Evolutionary conservation across 257 asterid genomes (phyloP).

Genomic region (Lavandula angustifolia): DNA sequence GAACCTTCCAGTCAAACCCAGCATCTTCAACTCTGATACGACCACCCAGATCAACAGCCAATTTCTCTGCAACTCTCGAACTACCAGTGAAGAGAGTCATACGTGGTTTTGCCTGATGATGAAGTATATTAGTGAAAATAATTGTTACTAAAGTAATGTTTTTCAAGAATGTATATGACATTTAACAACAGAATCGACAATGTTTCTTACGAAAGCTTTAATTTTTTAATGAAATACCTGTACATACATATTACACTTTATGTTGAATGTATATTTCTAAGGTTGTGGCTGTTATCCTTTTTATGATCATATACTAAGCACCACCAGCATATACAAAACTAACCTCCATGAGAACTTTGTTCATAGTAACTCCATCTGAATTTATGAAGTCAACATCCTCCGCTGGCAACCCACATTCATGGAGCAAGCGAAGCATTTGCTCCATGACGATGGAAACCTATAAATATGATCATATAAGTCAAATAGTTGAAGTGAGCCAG

Average conservation of each 20-base stretch:
- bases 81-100: conserved; percentile 99
- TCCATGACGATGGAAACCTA: conserved; percentile 94
- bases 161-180: conserved; percentile 2
- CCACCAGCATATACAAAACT: conserved; percentile 28
- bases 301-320: too few relatives aligned
- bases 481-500: not conserved
- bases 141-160: not conserved
- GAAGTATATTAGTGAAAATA: conserved; percentile 12
- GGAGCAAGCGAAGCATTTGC: conserved; percentile 90
- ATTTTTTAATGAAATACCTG: too few relatives aligned
- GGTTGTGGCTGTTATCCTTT: not conserved
- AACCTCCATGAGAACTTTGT: conserved; percentile 85
- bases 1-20: conserved; percentile 98
- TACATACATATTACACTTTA: too few relatives aligned
- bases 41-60: conserved; percentile 80
- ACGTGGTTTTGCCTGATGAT: conserved; percentile 76
- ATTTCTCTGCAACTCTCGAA: conserved; percentile 88
- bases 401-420: conserved; percentile 81
- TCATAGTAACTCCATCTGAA: conserved; percentile 89
- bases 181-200: not conserved
- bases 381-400: conserved; percentile 89
- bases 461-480: conserved; percentile 16
- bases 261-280: not conserved
- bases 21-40: conserved; percentile 90
- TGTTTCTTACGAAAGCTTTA: not conserved